Evolutionary conservation across 2,329 filamentous ascomycete species (phyloP).

Genomic region (Pyrenochaeta sp.): DNA sequence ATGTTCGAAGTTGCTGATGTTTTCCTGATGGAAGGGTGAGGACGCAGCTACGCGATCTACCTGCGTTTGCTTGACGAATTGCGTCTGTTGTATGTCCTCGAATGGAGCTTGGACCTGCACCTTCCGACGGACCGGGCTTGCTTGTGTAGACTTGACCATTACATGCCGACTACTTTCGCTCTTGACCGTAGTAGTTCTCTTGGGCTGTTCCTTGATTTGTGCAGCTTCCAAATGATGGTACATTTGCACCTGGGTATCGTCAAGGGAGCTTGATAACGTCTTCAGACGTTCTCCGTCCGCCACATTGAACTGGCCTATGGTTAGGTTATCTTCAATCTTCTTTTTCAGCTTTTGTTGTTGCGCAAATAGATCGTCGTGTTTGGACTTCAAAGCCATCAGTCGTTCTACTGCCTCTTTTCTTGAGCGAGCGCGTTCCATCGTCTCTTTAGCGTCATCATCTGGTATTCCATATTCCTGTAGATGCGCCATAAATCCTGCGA

Average conservation of each 20-base stretch:
- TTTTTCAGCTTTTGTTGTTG: slow-evolving; percentile 31
- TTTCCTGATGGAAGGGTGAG: no score
- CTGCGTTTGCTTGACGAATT: slow-evolving; percentile 44
- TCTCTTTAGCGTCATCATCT: slow-evolving; percentile 27
- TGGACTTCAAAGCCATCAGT: slow-evolving; percentile 26
- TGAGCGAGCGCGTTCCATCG: slow-evolving; percentile 30
- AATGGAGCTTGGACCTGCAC: slow-evolving; percentile 11
- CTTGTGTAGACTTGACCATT: slow-evolving; percentile 43
- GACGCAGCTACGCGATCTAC: slow-evolving; percentile 22
- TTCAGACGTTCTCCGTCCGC: slow-evolving; percentile 36
- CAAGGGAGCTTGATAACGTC: slow-evolving; percentile 31
- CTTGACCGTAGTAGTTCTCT: slow-evolving; percentile 14
- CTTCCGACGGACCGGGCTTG: slow-evolving; percentile 28
- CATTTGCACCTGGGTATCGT: slow-evolving; percentile 38
- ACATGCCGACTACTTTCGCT: slow-evolving; percentile 19
- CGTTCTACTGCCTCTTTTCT: slow-evolving; percentile 43
- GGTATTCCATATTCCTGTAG: slow-evolving; percentile 31
- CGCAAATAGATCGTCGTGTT: slow-evolving; percentile 23
- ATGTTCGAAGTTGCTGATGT: no score
- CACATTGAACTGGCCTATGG: slow-evolving; percentile 34
- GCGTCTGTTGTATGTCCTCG: slow-evolving; percentile 39
- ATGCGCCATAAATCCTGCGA: slow-evolving; percentile 33
- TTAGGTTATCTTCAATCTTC: slow-evolving; percentile 40
- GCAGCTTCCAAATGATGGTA: slow-evolving; percentile 34
- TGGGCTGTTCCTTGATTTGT: slow-evolving; percentile 29